Base-by-base conservation (phyloP, 495 filamentous ascomycete genomes). In the Aspergillus taichungensis region DNA sequence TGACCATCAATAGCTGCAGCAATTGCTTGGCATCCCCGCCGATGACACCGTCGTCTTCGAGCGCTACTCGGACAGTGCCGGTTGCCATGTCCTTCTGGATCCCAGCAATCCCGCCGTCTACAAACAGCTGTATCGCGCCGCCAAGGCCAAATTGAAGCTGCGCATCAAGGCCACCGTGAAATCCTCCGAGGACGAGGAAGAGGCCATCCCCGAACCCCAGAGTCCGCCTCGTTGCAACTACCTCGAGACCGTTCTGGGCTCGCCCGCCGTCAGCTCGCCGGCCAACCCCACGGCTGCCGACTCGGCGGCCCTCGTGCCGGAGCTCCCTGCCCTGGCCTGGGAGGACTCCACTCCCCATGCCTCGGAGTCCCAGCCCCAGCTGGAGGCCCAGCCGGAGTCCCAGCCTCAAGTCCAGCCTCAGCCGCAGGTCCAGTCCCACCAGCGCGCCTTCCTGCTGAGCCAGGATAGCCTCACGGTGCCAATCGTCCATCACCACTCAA, bases 111-210 rank as follows among this genome's bases (percentile, higher is more conserved):
- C 74, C 1, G 73, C 83, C 18, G 85, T 95, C 43, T 97, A 95
- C 78, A 99, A 96, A 70, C 90, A 95, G 64, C 82, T 99, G 33
- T 88, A 88, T 62, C 86, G 92, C 52, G 92, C 92, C 58, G 92
- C 94, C 49, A 99, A 96, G 68, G 92, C 92, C 12, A 99, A 99
- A 76, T 80, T 89, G 45, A 99, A 96, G 82, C 82, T 99, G 48
- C 87, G 90, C 57, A 79, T 99, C 40, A 84, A 82, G 51, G 87
- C 84, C 38, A 89, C 78, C 12, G 61, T 55, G 10, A 51, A 53
- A 24, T 4, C 18, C 18, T 24, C 18, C 2, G 18, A 24, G 31
- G 51, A 57, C 11, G 34, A 53, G 43, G 44, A 35, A 29, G 44
- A 52, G n/a, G 14, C 28, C 14, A 12, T 37, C 6, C 27, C 37